Evolutionary conservation across 306 rosid genomes (phyloP), one percentile per base, ranked within the genome.

Genomic region (Cucurbita maxima): DNA sequence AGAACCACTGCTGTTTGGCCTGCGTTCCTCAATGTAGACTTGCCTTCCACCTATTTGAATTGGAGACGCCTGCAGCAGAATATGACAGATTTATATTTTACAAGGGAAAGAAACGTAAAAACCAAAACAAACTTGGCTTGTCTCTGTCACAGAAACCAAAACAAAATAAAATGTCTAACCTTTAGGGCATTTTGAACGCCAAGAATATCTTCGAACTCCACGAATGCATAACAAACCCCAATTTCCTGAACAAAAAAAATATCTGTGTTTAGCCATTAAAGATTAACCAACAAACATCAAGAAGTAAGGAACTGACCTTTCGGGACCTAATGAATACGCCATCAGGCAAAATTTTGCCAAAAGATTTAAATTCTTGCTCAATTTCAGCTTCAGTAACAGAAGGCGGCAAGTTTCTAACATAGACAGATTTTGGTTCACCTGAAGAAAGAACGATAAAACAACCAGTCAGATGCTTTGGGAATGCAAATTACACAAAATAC

Each of bases 221-320:
- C 99, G 78, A 94, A 89, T 58, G 97, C 99, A 73, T 91, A 89
- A 84, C 99, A 94, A 61, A 89, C 95, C 77, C 97, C 97, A 72
- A 94, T 84, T 78, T 94, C 99, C 99, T 94, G 95, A n/a, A 76
- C 40, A 57, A 36, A 72, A 57, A 36, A 72, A 34, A 66, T 80
- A 75, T 52, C 69, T 76, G 76, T 72, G 60, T 58, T 78, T 47
- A 88, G 76, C 57, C 66, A 56, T 75, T 55, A 52, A 44, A 48
- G 45, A 71, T 22, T 75, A 43, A 44, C 54, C 45, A 40, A 36
- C 19, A 73, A 15, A 4, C 16, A 15, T 10, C 62, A 11, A 80
- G 34, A 45, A 5, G 16, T 48, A 77, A 79, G 58, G 52, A 76
- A 13, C 71, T 69, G 76, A 91, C 99, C 92, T 91, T 87, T 55